Evolutionary conservation across 768 basidiomycete species (phyloP), one percentile per base, ranked within the genome.

Genomic region (Pulveroboletus sp.): DNA sequence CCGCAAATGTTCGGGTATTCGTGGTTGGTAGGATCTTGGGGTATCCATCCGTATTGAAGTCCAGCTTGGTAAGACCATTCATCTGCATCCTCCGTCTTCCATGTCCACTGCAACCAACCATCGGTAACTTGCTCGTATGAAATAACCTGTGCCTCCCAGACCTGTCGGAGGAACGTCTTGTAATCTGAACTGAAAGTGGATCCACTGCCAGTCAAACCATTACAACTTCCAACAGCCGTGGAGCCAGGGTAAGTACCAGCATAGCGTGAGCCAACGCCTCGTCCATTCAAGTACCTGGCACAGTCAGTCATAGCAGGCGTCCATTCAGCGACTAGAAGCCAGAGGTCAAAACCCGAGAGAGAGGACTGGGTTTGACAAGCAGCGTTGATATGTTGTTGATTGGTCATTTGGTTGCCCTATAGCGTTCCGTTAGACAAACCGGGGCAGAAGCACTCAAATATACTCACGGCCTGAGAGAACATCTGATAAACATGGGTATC

Each of bases 51-150:
- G 52, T 83, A 76, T 12, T 72, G 65, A 29, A 94, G 72, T 34
- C 91, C 91, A 38, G 86, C 83, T 55, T 87, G 79, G 72, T 95
- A 95, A 1, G 86, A 77, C 93, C 93, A 96, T 50, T 95, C 93
- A 54, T 90, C 87, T 3, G 89, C 85, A 53, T 71, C 70, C 67
- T 92, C 89, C 0, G 88, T 67, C 71, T 91, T 91, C 89, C 89
- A 91, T 1, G 86, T 81, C 89, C 88, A 89, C 64, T 83, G 80
- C 20, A 89, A 65, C 88, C 88, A 90, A 4, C 87, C 88, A 42
- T 74, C 71, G n/a, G 62, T 22, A 13, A 73, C 82, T 43, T 71
- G 71, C 72, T 90, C 88, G 51, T 76, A 90, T 4, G 88, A 74
- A 43, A 77, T 82, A 14, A 81, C 80, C 68, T 94, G 93, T 0